phyloP scores from a whole-genome alignment of 2,329 filamentous ascomycete species.

The Fusarium haematococcum region DNA sequence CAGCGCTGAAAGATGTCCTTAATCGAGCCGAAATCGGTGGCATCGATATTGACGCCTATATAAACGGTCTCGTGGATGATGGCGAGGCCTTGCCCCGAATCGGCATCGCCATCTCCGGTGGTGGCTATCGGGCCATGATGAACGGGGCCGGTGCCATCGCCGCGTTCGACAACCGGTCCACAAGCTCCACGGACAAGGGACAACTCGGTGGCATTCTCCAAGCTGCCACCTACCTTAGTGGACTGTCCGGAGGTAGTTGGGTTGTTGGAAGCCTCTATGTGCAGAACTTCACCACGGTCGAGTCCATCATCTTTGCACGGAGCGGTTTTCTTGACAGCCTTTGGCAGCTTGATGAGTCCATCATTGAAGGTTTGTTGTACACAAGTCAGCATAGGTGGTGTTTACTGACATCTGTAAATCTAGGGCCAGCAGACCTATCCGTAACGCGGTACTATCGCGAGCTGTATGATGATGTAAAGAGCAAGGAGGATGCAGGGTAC shows the following conservation, averaged over 20 bases:
- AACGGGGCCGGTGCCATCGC: slow-evolving; percentile 80
- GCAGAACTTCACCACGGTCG: slow-evolving; percentile 80
- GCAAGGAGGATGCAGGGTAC: slow-evolving; percentile 72
- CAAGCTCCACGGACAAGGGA: slow-evolving; percentile 62
- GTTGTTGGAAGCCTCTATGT: slow-evolving; percentile 78
- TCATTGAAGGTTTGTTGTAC: slow-evolving; percentile 45
- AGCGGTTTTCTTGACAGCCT: slow-evolving; percentile 27
- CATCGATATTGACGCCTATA: slow-evolving; percentile 77
- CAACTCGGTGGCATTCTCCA: slow-evolving; percentile 79
- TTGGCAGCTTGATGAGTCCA: slow-evolving; percentile 33
- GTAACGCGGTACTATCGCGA: slow-evolving; percentile 67
- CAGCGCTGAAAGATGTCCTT: slow-evolving; percentile 78
- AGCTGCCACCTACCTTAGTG: slow-evolving; percentile 78
- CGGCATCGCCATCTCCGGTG: slow-evolving; percentile 79
- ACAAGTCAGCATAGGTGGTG: not conserved
- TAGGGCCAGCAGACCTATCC: slow-evolving; percentile 25
- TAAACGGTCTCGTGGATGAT: slow-evolving; percentile 74
- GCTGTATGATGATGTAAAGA: slow-evolving; percentile 67
- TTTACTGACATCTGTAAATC: not conserved
- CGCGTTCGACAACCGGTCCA: slow-evolving; percentile 78
- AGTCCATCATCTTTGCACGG: slow-evolving; percentile 44
- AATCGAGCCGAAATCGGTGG: slow-evolving; percentile 73
- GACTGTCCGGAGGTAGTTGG: slow-evolving; percentile 82
- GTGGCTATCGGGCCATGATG: slow-evolving; percentile 82
- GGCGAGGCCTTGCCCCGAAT: slow-evolving; percentile 66